Evolutionary conservation across 2,329 filamentous ascomycete genomes (phyloP).

Genomic region (Cladophialophora chaetospira): DNA sequence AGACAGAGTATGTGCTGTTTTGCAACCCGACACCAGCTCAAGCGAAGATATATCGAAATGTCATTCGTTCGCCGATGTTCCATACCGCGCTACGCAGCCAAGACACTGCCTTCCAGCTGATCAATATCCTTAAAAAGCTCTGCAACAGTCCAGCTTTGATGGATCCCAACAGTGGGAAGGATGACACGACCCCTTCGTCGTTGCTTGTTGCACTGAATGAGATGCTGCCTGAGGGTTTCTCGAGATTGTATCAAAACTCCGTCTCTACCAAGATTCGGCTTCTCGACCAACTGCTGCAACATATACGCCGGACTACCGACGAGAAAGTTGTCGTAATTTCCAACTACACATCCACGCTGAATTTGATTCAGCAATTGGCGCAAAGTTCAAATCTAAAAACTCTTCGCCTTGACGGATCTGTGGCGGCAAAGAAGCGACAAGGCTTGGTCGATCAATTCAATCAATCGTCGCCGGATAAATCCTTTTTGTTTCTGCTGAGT

Average conservation of each 20-base stretch:
- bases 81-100: constrained; percentile 60
- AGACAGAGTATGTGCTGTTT: constrained; percentile 68
- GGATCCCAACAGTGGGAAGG: constrained; percentile 50
- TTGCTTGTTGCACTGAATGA: constrained; percentile 52
- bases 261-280: constrained; percentile 68
- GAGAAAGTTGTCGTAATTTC: constrained; percentile 77
- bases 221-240: constrained; percentile 57
- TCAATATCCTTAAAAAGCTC: constrained; percentile 72
- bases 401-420: constrained; percentile 70
- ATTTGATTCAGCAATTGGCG: constrained; percentile 65
- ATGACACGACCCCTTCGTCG: constrained; percentile 52
- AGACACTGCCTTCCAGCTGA: constrained; percentile 67
- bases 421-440: constrained; percentile 65
- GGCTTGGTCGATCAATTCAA: constrained; percentile 72
- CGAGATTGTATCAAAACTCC: constrained; percentile 56
- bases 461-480: constrained; percentile 54
- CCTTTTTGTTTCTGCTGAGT: constrained; percentile 71
- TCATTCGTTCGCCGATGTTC: constrained; percentile 67
- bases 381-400: constrained; percentile 62
- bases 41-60: constrained; percentile 62
- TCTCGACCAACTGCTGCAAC: constrained; percentile 65
- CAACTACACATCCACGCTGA: constrained; percentile 72
- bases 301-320: constrained; percentile 60
- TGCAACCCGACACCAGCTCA: constrained; percentile 64
- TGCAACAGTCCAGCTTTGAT: constrained; percentile 71